Base-by-base conservation (phyloP, 169 alveolate genomes). In the Amoebophrya sp. region DNA sequence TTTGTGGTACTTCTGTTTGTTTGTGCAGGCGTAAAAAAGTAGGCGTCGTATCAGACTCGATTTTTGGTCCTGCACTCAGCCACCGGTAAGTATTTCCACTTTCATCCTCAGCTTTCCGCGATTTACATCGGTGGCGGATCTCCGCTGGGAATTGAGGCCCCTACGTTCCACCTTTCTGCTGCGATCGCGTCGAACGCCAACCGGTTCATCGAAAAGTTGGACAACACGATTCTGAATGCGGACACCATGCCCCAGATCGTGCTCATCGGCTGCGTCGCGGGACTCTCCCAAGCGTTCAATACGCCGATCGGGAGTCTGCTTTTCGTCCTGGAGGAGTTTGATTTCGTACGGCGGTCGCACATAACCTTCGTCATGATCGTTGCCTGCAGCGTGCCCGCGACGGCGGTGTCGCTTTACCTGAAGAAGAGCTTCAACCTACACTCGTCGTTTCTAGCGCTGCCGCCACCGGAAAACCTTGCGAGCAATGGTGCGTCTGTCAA, bases 291-390 rank as follows among this genome's bases (percentile, higher is more conserved):
- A 58, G 78, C 78, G 34, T 58, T 58, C 78, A 58, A 58, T 58
- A 58, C 78, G 78, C 78, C 78, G 29, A 58, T 58, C 78, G 78
- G 78, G 78, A 58, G 78, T 16, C 78, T 58, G 29, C 78, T 58
- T 13, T 58, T 58, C 23, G 78, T 58, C 38, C 34, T 58, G 29
- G 78, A 58, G 23, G 78, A 58, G 78, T 58, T 58, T 16, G 78
- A 58, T 29, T 58, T 58, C 78, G 78, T 58, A 1, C 78, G 78
- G 34, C 26, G 78, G 29, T 58, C 78, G 7, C 78, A 58, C 23
- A 58, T 58, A 2, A 58, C 78, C 34, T 58, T 58, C 23, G 78
- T 58, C 2, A 58, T 58, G 78, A 58, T 58, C 26, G 78, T 58
- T 10, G 78, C 78, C 26, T 58, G 78, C 23, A 7, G 29, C 7